These are phyloP conservation scores for Leptomonas seymouri DNA, from an alignment of 208 protist species.

Conservation along the genomic window DNA sequence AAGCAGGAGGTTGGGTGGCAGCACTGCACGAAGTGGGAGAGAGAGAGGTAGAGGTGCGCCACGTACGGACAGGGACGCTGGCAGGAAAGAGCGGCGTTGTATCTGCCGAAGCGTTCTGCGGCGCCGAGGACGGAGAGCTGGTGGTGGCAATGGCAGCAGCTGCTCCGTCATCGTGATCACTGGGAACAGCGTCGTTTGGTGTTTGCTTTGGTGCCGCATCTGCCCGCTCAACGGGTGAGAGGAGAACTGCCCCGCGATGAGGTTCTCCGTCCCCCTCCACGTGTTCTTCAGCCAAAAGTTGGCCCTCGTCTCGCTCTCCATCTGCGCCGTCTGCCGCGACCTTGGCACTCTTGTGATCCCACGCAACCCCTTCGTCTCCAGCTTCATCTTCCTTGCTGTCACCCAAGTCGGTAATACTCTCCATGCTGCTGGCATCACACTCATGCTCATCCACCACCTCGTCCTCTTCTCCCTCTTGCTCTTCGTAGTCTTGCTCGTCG, in stretches of 20 bases:
- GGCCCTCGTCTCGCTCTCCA: too few species aligned
- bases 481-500: neutral
- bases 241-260: conserved; percentile 26
- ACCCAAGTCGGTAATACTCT: too few species aligned
- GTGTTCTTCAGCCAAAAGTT: too few species aligned
- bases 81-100: neutral
- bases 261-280: conserved; percentile 12
- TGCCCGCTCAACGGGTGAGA: neutral
- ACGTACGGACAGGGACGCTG: conserved; percentile 1
- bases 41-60: neutral
- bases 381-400: too few species aligned
- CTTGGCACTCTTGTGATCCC: too few species aligned
- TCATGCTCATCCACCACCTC: neutral
- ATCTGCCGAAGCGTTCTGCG: neutral
- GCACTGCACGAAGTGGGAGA: neutral
- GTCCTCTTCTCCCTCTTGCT: conserved; percentile 5
- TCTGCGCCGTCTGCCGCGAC: too few species aligned
- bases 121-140: neutral
- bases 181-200: too few species aligned
- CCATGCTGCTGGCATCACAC: neutral
- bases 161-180: too few species aligned
- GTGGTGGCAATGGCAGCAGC: neutral
- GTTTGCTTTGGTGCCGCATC: too few species aligned
- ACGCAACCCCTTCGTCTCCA: too few species aligned
- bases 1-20: neutral